Evolutionary conservation across 225 moss, liverwort and hornwort species (phyloP), one percentile per base, ranked within the genome.

Genomic region (Physcomitrellopsis africana): DNA sequence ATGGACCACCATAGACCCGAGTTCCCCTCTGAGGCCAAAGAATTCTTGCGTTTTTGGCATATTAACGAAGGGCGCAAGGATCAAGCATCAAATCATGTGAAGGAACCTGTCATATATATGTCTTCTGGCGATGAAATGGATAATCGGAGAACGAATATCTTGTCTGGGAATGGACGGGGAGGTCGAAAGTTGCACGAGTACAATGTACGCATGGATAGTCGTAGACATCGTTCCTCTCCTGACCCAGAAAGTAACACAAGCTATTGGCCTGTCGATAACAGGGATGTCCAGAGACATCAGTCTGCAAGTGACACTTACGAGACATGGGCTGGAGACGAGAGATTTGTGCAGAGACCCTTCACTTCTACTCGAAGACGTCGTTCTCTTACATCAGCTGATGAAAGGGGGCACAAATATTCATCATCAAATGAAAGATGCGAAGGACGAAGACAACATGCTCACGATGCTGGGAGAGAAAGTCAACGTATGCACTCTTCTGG

Each of bases 41-140:
- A 81, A 9, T 78, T 69, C 60, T 22, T 81, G 68, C 81, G 60
- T 8, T 61, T 63, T 11, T 68, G 72, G 77, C 61, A 45, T 65
- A 5, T 10, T 64, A 20, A 12, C 5, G 74, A 78, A 68, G 77
- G 60, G 9, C 64, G 60, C 62, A 82, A 43, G 59, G 61, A 20
- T 8, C 73, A 67, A 22, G 22, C 73, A 22, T 63, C 78, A n/a
- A 63, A 49, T 13, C 46, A 18, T 17, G 44, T 54, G 18, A 74
- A 75, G 55, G 87, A 85, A 48, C 22, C 15, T n/a, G 26, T 26
- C 17, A 78, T 69, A 42, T 74, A 71, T 3, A 61, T 78, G 23
- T 83, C 85, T 11, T 83, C 85, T 43, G 83, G 88, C 10, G 85
- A 85, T 41, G 85, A 88, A 73, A 43, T 80, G 63, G 88, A 83